A percentile compares a stretch with the other conserved stretches of the same genome.
phyloP scores from a whole-genome alignment of 768 basidiomycete genomes.

The Favolaschia claudopus region DNA sequence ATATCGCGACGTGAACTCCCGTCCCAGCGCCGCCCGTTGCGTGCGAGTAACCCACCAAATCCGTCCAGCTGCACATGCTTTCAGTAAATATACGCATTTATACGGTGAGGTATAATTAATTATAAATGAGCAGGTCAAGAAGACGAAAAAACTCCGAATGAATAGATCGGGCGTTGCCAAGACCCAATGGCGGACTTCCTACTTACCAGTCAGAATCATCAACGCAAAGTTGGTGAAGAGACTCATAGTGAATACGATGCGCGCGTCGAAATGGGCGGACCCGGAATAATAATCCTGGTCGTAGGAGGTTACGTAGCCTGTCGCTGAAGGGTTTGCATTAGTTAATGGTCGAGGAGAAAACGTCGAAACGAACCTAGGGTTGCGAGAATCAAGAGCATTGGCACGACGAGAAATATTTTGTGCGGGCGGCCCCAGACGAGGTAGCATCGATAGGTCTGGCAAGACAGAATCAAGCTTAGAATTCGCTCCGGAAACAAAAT shows the following conservation, averaged over 20 bases:
- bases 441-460: conserved; percentile 14
- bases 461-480: too few relatives aligned
- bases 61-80: conserved; percentile 9
- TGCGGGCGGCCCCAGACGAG: conserved; percentile 13
- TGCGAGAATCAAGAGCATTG: conserved; percentile 8
- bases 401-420: neutral
- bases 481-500: too few relatives aligned
- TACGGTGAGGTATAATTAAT: too few relatives aligned
- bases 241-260: conserved; percentile 15
- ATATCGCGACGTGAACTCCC: neutral
- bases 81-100: too few relatives aligned
- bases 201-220: conserved; percentile 16
- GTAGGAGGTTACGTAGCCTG: conserved; percentile 19
- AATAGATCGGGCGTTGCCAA: too few relatives aligned
- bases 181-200: too few relatives aligned
- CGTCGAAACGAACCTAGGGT: conserved; percentile 7
- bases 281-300: conserved; percentile 8
- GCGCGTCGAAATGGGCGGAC: conserved; percentile 6
- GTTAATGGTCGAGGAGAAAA: too few relatives aligned
- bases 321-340: neutral
- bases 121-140: too few relatives aligned
- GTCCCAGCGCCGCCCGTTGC: conserved; percentile 1
- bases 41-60: conserved; percentile 18
- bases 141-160: too few relatives aligned
- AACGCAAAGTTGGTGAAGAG: conserved; percentile 9